phyloP scores from a whole-genome alignment of 306 rosid genomes.

The Quercus berberidifolia region DNA sequence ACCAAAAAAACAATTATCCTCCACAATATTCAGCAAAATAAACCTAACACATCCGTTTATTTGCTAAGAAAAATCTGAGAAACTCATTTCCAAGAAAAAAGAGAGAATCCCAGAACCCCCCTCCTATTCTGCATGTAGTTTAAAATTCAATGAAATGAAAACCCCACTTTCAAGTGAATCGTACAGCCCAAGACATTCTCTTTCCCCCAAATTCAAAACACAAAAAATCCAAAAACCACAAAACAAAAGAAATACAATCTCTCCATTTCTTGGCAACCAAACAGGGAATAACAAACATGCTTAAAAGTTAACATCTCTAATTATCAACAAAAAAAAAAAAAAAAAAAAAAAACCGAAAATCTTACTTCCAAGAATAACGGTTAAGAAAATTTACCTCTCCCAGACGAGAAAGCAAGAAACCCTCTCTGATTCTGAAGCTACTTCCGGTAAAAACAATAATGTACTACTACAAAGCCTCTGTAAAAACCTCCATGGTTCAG shows the following conservation, averaged over 20 bases:
- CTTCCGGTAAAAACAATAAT: not conserved
- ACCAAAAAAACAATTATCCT: not conserved
- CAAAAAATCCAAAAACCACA: not conserved
- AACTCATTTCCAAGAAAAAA: not conserved
- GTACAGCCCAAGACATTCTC: not conserved
- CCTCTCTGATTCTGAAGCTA: not conserved
- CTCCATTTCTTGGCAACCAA: constrained; percentile 7
- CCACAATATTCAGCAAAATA: not conserved
- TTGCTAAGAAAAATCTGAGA: not conserved
- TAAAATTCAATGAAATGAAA: not conserved
- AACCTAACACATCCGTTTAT: not conserved
- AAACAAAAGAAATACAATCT: not conserved
- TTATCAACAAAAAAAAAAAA: not conserved
- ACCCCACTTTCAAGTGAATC: not conserved
- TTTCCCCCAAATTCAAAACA: not conserved
- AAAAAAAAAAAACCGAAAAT: not conserved
- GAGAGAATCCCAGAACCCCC: not conserved
- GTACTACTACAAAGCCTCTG: not conserved
- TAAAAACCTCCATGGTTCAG: not conserved
- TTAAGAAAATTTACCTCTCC: not conserved
- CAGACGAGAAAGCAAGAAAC: not conserved
- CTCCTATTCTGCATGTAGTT: not conserved
- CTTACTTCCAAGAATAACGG: too few species aligned
- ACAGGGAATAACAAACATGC: not conserved
- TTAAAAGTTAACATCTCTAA: not conserved